A percentile compares a stretch with the other conserved stretches of the same genome.
Conservation (phyloP, 2,329 filamentous ascomycete genomes). For the Hymenoscyphus occultus region DNA sequence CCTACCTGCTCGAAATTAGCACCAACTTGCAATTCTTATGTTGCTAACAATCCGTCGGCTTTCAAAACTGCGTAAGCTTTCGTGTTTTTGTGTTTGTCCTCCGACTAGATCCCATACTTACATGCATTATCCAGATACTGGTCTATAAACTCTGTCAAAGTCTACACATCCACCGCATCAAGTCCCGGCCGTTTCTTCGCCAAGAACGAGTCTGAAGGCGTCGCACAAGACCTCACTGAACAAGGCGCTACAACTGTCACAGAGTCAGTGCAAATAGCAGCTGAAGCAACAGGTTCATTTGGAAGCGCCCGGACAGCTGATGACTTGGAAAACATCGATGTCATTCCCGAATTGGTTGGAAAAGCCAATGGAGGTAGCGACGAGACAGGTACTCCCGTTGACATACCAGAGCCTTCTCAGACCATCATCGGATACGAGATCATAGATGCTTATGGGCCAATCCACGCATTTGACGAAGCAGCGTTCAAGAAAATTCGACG, state of each 20-base stretch:
- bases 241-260: neutral
- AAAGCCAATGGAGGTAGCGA: neutral
- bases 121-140: neutral
- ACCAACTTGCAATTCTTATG: constrained; percentile 15
- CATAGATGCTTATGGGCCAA: neutral
- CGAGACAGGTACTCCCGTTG: neutral
- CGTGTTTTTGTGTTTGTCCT: neutral
- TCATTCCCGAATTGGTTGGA: neutral
- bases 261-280: neutral
- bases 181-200: neutral
- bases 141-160: constrained; percentile 13
- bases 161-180: constrained; percentile 7
- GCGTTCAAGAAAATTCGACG: too few relatives aligned
- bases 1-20: constrained; percentile 6
- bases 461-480: too few relatives aligned
- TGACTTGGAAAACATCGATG: neutral
- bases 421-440: neutral
- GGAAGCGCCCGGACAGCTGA: too few relatives aligned
- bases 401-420: neutral
- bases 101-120: neutral
- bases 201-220: neutral
- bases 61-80: constrained; percentile 17
- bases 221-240: neutral
- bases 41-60: constrained; percentile 17
- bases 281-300: neutral